phyloP scores from a whole-genome alignment of 768 basidiomycete species.

The Aureoboletus auriporus region DNA sequence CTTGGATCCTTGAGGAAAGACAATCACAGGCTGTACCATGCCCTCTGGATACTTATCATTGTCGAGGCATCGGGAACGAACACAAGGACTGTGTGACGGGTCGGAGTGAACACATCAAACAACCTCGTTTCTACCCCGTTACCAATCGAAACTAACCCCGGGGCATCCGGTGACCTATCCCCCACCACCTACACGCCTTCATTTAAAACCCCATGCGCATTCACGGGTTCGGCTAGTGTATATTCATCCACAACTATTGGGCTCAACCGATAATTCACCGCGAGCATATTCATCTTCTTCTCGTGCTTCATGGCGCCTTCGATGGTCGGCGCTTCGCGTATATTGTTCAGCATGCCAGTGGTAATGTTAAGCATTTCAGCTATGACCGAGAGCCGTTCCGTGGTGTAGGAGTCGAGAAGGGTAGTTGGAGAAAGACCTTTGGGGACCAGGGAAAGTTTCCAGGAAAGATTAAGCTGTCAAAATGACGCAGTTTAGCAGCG shows the following conservation, averaged over 20 bases:
- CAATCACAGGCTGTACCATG: slow-evolving; percentile 7
- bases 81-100: slow-evolving; percentile 24
- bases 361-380: slow-evolving; percentile 41
- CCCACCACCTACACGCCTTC: slow-evolving; percentile 7
- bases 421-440: slow-evolving; percentile 32
- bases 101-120: slow-evolving; percentile 5
- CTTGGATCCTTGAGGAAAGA: slow-evolving; percentile 11
- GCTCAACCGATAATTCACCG: slow-evolving; percentile 53
- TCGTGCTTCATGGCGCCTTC: neutral
- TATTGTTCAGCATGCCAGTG: slow-evolving; percentile 20
- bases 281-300: slow-evolving; percentile 37
- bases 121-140: neutral
- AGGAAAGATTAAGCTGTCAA: slow-evolving; percentile 37
- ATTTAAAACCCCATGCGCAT: slow-evolving; percentile 7
- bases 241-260: slow-evolving; percentile 40
- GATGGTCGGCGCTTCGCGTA: neutral
- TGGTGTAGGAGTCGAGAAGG: slow-evolving; percentile 38
- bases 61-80: slow-evolving; percentile 13
- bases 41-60: slow-evolving; percentile 6
- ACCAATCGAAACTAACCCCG: neutral
- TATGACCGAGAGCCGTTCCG: slow-evolving; percentile 44
- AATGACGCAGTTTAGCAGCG: neutral
- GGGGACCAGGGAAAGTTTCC: slow-evolving; percentile 42
- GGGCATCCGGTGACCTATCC: slow-evolving; percentile 15
- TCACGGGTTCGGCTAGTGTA: neutral